Evolutionary conservation across 371 early-diverging fungal species (phyloP).

Genomic region (Apophysomyces elegans): DNA sequence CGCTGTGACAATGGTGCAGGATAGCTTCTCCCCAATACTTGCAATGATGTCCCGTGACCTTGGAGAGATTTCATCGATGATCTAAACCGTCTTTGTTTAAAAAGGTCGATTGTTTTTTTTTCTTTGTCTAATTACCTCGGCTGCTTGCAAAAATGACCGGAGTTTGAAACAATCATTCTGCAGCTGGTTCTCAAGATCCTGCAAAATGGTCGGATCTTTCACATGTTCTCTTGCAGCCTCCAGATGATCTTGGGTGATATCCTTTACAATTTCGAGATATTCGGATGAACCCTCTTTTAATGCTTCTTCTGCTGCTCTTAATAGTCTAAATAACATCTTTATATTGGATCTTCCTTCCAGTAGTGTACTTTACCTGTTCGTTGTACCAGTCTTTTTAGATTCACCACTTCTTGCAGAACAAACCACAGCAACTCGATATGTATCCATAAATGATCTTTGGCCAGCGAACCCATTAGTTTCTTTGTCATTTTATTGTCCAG

Average conservation of each 20-base stretch:
- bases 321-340: constrained; percentile 36
- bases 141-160: constrained; percentile 86
- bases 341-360: not conserved
- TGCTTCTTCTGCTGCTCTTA: constrained; percentile 75
- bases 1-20: constrained; percentile 86
- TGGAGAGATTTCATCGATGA: constrained; percentile 97
- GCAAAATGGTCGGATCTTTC: constrained; percentile 53
- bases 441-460: constrained; percentile 39
- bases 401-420: constrained; percentile 86
- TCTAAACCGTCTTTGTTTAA: constrained; percentile 40
- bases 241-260: constrained; percentile 86
- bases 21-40: constrained; percentile 93
- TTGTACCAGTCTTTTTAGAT: constrained; percentile 79
- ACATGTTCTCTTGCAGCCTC: constrained; percentile 69
- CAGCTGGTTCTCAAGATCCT: constrained; percentile 58
- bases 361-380: constrained; percentile 52
- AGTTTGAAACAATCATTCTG: constrained; percentile 80
- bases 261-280: constrained; percentile 81
- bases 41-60: constrained; percentile 95
- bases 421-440: constrained; percentile 74
- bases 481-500: constrained; percentile 4
- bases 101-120: not conserved
- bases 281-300: constrained; percentile 59
- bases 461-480: not conserved
- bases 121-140: constrained; percentile 64